Evolutionary conservation across 2,329 filamentous ascomycete species (phyloP).

Genomic region (Penicillium sp.): DNA sequence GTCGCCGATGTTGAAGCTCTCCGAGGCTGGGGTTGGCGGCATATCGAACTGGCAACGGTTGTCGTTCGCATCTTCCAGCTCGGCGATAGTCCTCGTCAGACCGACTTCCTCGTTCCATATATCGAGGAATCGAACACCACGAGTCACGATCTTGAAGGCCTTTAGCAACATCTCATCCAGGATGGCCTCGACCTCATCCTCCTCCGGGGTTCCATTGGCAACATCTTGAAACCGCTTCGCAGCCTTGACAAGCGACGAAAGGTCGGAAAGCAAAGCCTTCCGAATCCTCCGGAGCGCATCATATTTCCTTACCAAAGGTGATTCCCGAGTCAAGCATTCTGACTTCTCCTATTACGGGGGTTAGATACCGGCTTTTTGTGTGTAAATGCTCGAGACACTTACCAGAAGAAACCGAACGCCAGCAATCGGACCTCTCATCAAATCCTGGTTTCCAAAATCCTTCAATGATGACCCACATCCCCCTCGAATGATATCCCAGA

Average conservation of each 20-base stretch:
- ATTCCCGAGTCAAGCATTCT: constrained; percentile 79
- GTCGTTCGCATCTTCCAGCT: constrained; percentile 30
- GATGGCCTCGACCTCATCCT: constrained; percentile 49
- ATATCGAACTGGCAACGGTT: constrained; percentile 24
- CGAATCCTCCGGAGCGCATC: constrained; percentile 73
- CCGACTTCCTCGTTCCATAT: constrained; percentile 63
- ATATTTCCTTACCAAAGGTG: constrained; percentile 66
- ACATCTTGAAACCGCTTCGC: constrained; percentile 79
- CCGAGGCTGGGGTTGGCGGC: constrained; percentile 38
- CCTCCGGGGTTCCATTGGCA: constrained; percentile 48
- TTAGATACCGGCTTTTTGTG: constrained; percentile 9
- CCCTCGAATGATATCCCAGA: constrained; percentile 84
- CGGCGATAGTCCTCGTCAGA: constrained; percentile 40
- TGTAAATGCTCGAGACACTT: constrained; percentile 42
- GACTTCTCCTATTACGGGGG: constrained; percentile 66
- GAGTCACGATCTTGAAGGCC: constrained; percentile 89
- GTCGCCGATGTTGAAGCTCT: constrained; percentile 32
- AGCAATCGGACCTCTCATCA: constrained; percentile 88
- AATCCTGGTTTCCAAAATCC: constrained; percentile 85
- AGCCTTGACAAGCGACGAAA: constrained; percentile 83
- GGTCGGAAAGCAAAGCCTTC: constrained; percentile 81
- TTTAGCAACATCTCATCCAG: constrained; percentile 91
- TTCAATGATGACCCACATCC: constrained; percentile 69
- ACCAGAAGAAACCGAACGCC: constrained; percentile 87
- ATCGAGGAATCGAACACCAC: constrained; percentile 85